Conservation (phyloP, 257 asterid genomes). For the Forsythia viridissima region DNA sequence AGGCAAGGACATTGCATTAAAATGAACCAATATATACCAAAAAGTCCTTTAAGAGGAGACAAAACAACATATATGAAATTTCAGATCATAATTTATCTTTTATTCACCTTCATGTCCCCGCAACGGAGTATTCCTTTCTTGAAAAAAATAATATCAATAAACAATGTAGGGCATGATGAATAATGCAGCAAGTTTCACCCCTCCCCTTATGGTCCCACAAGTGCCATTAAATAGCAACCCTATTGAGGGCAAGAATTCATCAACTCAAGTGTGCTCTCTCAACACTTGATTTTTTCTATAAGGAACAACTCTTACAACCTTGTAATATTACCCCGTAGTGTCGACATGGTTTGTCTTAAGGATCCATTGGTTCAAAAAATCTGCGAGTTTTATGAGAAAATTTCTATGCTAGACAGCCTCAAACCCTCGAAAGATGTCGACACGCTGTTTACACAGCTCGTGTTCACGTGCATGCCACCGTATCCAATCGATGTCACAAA, state of each 20-base stretch:
- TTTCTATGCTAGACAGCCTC: conserved; percentile 62
- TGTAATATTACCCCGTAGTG: conserved; percentile 16
- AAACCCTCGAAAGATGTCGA: conserved; percentile 67
- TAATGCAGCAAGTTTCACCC: not conserved
- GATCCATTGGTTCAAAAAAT: conserved; percentile 68
- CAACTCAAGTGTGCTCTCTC: conserved; percentile 14
- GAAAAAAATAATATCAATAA: not conserved
- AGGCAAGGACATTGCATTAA: too few relatives aligned
- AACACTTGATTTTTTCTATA: not conserved
- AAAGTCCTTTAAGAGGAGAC: not conserved
- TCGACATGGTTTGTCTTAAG: conserved; percentile 76
- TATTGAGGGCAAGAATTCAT: conserved; percentile 2
- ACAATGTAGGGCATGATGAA: not conserved
- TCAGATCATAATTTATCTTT: not conserved
- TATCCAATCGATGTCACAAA: conserved; percentile 73
- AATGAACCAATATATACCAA: too few relatives aligned
- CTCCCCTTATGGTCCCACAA: conserved; percentile 31
- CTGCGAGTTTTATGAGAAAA: conserved; percentile 52
- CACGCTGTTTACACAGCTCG: conserved; percentile 67
- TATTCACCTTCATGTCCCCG: not conserved
- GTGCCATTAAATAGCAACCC: conserved; percentile 50
- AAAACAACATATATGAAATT: not conserved
- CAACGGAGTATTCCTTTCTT: not conserved
- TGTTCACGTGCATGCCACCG: conserved; percentile 74
- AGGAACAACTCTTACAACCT: not conserved